Evolutionary conservation across 768 basidiomycete species (phyloP).

Genomic region (Tephrocybe rancida): DNA sequence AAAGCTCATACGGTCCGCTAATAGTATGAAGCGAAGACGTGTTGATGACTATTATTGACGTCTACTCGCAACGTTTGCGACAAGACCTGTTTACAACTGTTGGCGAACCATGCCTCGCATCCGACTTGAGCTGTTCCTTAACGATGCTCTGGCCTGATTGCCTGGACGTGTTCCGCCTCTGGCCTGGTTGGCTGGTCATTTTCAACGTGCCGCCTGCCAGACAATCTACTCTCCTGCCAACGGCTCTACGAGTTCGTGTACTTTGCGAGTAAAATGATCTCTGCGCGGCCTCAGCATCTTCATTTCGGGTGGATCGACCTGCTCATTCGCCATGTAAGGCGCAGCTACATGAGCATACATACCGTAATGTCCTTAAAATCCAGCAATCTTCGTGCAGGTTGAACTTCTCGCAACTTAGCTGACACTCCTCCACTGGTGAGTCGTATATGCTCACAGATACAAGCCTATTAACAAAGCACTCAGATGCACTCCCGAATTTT

Average conservation of each 20-base stretch:
- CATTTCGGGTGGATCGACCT: constrained; percentile 3
- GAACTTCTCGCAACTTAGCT: not conserved
- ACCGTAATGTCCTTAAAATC: not conserved
- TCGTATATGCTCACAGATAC: not conserved
- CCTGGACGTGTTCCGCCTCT: no score
- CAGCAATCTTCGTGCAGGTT: not conserved
- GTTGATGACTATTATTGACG: not conserved
- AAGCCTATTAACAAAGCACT: not conserved
- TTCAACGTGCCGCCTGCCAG: no score
- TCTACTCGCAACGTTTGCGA: no score
- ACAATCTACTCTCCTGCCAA: no score
- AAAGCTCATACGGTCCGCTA: constrained; percentile 37
- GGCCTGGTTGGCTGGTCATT: no score
- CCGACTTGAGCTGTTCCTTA: no score
- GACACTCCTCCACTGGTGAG: not conserved
- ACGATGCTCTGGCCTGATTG: no score
- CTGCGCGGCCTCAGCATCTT: not conserved
- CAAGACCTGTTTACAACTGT: no score
- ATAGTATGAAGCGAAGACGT: not conserved
- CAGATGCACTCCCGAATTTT: constrained; percentile 47
- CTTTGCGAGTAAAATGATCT: no score
- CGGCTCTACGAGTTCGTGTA: no score
- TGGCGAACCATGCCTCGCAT: no score
- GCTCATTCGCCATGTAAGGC: not conserved
- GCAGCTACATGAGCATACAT: not conserved